phyloP scores from a whole-genome alignment of 768 basidiomycete species.

The Mycena sanguinolenta region DNA sequence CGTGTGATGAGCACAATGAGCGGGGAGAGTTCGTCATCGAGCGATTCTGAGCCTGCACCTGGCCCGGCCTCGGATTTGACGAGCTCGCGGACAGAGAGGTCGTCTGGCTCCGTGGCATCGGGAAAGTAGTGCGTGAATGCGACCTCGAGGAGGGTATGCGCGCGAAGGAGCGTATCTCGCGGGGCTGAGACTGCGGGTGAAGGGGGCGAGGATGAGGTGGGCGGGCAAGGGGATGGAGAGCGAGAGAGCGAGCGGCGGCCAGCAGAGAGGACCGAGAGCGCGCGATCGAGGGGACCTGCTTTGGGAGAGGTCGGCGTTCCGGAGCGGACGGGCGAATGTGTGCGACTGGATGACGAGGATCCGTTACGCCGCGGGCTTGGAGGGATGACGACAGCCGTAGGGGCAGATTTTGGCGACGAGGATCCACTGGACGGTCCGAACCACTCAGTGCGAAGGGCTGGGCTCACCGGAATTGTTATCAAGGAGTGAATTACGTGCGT shows the following conservation, averaged over 20 bases:
- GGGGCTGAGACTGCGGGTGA: not conserved
- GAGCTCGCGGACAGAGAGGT: conserved; percentile 67
- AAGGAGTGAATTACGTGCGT: conserved; percentile 87
- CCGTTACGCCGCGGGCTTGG: conserved; percentile 47
- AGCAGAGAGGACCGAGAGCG: conserved; percentile 66
- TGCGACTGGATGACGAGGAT: conserved; percentile 50
- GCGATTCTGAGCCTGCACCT: conserved; percentile 58
- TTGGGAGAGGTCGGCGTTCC: conserved; percentile 49
- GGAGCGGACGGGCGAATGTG: conserved; percentile 53
- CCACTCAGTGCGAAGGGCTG: conserved; percentile 72
- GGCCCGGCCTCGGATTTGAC: conserved; percentile 56
- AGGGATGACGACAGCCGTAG: conserved; percentile 53
- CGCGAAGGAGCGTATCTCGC: conserved; percentile 70
- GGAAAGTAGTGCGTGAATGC: conserved; percentile 75
- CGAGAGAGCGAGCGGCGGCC: conserved; percentile 66
- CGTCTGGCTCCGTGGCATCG: conserved; percentile 73
- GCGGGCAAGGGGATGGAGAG: conserved; percentile 57
- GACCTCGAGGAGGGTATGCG: conserved; percentile 78
- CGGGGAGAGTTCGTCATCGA: conserved; percentile 87
- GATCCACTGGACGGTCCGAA: conserved; percentile 57
- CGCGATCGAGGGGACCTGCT: conserved; percentile 68
- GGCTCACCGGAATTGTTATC: conserved; percentile 79
- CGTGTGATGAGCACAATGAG: conserved; percentile 81
- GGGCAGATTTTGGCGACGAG: conserved; percentile 50
- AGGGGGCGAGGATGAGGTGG: conserved; percentile 36